phyloP scores from a whole-genome alignment of 345 rosid species.

The Euclidium syriacum region DNA sequence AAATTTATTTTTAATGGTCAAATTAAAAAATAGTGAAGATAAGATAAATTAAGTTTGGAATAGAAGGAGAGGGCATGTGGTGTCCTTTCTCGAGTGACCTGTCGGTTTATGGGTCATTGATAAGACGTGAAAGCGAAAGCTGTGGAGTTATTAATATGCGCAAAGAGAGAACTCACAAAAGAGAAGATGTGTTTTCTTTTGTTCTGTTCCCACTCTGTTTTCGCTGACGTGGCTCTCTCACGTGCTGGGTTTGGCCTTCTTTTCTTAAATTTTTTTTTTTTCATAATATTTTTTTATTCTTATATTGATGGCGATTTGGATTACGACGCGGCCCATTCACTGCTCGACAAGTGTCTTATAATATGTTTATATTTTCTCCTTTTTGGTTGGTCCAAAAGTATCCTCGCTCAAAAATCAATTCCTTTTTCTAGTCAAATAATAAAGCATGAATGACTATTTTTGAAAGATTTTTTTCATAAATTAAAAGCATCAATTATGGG shows the following conservation, averaged over 20 bases:
- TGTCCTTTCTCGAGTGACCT: constrained; percentile 26
- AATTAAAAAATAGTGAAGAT: constrained; percentile 14
- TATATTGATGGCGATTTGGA: constrained; percentile 28
- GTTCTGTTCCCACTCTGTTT: constrained; percentile 29
- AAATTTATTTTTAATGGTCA: neutral
- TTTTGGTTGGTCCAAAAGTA: constrained; percentile 27
- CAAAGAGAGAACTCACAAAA: constrained; percentile 10
- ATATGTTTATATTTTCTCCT: neutral
- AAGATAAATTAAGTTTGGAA: constrained; percentile 18
- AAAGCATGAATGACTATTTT: constrained; percentile 14
- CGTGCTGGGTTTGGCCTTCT: constrained; percentile 19
- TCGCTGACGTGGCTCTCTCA: constrained; percentile 24
- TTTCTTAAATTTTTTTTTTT: neutral
- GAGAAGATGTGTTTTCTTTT: constrained; percentile 31
- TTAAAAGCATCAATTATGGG: neutral
- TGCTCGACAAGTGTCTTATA: constrained; percentile 14
- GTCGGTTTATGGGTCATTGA: constrained; percentile 35
- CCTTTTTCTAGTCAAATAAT: constrained; percentile 14
- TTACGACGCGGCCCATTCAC: constrained; percentile 26
- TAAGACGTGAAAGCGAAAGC: constrained; percentile 32
- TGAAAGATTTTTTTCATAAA: neutral
- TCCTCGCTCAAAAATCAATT: neutral
- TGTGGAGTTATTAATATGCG: constrained; percentile 19
- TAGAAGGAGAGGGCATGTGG: constrained; percentile 27
- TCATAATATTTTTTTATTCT: neutral